These are phyloP conservation scores for Lichtheimia hyalospora DNA, from an alignment of 371 early-diverging fungal species.

Conservation along the genomic window DNA sequence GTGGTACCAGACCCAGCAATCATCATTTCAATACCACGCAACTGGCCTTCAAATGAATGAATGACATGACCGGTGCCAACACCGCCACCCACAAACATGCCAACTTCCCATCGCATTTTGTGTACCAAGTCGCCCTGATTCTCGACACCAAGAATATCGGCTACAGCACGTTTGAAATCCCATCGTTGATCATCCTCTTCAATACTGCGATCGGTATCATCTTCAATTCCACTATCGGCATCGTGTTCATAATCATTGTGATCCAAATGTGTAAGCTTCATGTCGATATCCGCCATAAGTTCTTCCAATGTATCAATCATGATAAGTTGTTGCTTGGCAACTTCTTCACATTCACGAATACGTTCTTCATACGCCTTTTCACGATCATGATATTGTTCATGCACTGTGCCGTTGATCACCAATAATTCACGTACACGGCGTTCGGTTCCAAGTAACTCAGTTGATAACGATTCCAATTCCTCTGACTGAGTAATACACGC, in stretches of 20 bases:
- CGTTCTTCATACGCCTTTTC: conserved; percentile 25
- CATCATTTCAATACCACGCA: conserved; percentile 41
- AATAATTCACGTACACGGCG: conserved; percentile 24
- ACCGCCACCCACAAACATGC: conserved; percentile 46
- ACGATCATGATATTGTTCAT: conserved; percentile 23
- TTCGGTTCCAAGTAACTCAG: conserved; percentile 24
- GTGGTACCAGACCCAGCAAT: conserved; percentile 44
- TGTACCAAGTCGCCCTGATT: conserved; percentile 36
- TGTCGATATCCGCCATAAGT: conserved; percentile 21
- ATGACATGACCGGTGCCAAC: conserved; percentile 48
- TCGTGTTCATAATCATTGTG: conserved; percentile 4
- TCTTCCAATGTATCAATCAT: conserved; percentile 26
- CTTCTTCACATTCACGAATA: conserved; percentile 24
- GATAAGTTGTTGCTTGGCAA: conserved; percentile 19
- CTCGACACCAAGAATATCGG: conserved; percentile 32
- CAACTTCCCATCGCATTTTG: conserved; percentile 45
- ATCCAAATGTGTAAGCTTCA: conserved; percentile 19
- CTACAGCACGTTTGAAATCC: conserved; percentile 30
- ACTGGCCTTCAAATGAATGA: conserved; percentile 30
- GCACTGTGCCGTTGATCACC: conserved; percentile 10
- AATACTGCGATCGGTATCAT: neutral
- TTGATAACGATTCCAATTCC: conserved; percentile 25
- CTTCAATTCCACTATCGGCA: neutral
- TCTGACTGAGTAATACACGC: conserved; percentile 28
- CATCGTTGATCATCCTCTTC: conserved; percentile 18